Evolutionary conservation across 2,329 filamentous ascomycete genomes (phyloP), one percentile per base, ranked within the genome.

Genomic region (Scytalidium lignicola): DNA sequence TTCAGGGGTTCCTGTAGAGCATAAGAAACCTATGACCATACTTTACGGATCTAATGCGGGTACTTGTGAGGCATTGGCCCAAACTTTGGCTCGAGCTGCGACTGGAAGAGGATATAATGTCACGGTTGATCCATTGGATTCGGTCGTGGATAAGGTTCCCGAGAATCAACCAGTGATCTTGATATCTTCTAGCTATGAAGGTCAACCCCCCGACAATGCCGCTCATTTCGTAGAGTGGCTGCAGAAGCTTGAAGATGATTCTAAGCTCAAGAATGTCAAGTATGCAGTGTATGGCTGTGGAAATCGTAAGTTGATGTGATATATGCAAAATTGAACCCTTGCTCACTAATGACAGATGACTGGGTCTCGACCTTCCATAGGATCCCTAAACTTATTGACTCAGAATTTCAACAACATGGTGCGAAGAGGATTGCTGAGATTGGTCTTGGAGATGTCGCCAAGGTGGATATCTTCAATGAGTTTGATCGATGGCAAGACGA

Each of bases 261-360:
- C 75, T 3, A 70, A 75, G 45, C 62, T 87, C 19, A 68, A 78
- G 8, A 75, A 73, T 7, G 75, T 85, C 1, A 70, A 76, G 1
- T 90, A 83, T 61, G 77, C 84, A 1, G 79, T 89, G 2, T 91
- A 87, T 62, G 86, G 84, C 1, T 85, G 83, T 47, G 87, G 86
- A 2, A 73, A 79, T 60, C 67, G 55, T 56, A 51, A 49, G 51
- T 55, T 19, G 12, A 26, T 57, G 51, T 61, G 21, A 67, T 65
- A 3, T 63, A 56, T 3, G 53, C 54, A 47, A 66, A 76, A 41
- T 54, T 62, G 3, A n/a, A n/a, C 18, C 3, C 20, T 43, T 47
- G 19, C 37, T 50, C 15, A 46, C 23, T 43, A 47, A 43, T n/a
- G 17, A 2, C 45, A 66, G 48, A 61, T 32, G 79, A 83, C 55